phyloP scores from a whole-genome alignment of 2,329 filamentous ascomycete species.

The Dryadomyces quercus-mongolicae region DNA sequence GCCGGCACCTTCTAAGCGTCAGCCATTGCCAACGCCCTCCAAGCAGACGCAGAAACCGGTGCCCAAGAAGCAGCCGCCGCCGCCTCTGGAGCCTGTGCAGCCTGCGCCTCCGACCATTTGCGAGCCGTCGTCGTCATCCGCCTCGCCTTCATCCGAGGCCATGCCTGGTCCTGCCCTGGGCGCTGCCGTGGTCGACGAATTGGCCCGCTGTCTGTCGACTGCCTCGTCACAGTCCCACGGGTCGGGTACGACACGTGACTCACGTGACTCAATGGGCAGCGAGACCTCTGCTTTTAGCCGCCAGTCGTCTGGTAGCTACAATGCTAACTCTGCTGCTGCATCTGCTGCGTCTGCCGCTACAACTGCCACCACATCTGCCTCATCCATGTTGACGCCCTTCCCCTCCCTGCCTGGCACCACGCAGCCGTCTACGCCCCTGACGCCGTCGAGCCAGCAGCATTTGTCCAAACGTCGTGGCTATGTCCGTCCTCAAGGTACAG shows the following conservation, averaged over 20 bases:
- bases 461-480: constrained; percentile 58
- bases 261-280: constrained; percentile 42
- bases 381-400: background rate
- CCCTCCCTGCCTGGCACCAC: background rate
- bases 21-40: too few relatives aligned
- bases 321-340: constrained; percentile 34
- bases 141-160: constrained; percentile 13
- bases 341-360: background rate
- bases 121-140: background rate
- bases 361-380: background rate
- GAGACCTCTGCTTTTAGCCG: constrained; percentile 37
- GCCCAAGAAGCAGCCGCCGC: background rate
- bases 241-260: constrained; percentile 31
- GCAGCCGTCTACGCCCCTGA: background rate
- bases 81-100: background rate
- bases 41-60: too few relatives aligned
- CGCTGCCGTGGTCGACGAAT: constrained; percentile 44
- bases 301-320: constrained; percentile 50
- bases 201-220: constrained; percentile 53
- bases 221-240: constrained; percentile 46
- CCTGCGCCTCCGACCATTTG: background rate
- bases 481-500: constrained; percentile 73
- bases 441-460: constrained; percentile 5
- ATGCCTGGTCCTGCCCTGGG: constrained; percentile 51
- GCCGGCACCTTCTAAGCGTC: too few relatives aligned